These are phyloP conservation scores for Globisporangium uncinulatum DNA, from an alignment of 352 stramenopile species.

Conservation along the genomic window DNA sequence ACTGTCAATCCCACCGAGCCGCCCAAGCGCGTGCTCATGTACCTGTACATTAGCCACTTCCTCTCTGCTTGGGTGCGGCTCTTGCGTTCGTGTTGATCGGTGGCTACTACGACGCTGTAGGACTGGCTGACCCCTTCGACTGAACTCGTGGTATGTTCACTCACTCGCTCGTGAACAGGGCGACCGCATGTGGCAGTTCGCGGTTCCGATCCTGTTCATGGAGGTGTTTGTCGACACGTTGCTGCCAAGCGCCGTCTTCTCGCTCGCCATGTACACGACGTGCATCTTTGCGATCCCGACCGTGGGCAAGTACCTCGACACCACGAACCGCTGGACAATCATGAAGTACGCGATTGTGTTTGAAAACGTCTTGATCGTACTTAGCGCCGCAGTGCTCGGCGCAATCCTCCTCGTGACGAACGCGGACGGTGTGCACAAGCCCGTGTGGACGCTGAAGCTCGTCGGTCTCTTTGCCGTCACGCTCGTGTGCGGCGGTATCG, in stretches of 20 bases:
- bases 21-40: conserved; percentile 40
- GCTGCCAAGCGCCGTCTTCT: conserved; percentile 69
- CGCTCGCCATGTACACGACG: conserved; percentile 65
- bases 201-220: conserved; percentile 79
- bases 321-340: conserved; percentile 55
- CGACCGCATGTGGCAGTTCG: conserved; percentile 80
- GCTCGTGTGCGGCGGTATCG: conserved; percentile 58
- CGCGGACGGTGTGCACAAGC: conserved; percentile 45
- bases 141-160: background rate
- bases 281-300: conserved; percentile 69
- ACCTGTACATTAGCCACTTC: conserved; percentile 71
- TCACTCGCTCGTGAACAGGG: conserved; percentile 23
- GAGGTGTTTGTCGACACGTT: conserved; percentile 81
- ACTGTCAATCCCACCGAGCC: background rate
- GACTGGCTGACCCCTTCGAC: background rate
- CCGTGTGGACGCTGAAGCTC: conserved; percentile 45
- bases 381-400: conserved; percentile 54
- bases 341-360: conserved; percentile 70
- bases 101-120: background rate
- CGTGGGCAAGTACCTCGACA: conserved; percentile 56
- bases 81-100: background rate
- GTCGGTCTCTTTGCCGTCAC: conserved; percentile 39
- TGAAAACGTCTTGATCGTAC: conserved; percentile 74
- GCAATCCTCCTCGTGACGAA: conserved; percentile 63
- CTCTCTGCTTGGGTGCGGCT: conserved; percentile 62